These are phyloP conservation scores for Silene vulgaris DNA, from an alignment of 179 eudicot genomes.

Conservation along the genomic window DNA sequence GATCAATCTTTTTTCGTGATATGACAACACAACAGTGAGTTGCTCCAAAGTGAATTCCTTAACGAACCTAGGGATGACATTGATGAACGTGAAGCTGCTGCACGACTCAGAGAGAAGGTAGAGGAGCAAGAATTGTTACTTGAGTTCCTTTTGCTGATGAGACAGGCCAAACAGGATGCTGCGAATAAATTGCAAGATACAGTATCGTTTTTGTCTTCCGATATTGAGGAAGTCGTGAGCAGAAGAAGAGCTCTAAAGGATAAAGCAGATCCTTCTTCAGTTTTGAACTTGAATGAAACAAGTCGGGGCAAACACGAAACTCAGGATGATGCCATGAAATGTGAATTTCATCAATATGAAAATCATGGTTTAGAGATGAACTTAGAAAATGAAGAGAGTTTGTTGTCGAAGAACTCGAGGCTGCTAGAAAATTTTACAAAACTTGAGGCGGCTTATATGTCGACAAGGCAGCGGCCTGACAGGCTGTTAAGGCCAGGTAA, in stretches of 20 bases:
- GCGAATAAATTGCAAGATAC: conserved; percentile 57
- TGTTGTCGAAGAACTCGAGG: conserved; percentile 52
- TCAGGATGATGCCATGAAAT: conserved; percentile 31
- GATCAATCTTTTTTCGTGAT: conserved; percentile 1
- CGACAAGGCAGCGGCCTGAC: conserved; percentile 54
- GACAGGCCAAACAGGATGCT: conserved; percentile 70
- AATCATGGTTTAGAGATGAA: conserved; percentile 33
- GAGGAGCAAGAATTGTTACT: conserved; percentile 83
- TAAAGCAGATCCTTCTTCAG: conserved; percentile 39
- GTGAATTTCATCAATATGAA: conserved; percentile 32
- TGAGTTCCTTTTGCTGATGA: conserved; percentile 61
- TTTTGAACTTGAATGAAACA: conserved; percentile 34
- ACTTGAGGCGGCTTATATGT: conserved; percentile 78
- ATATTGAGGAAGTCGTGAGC: conserved; percentile 63
- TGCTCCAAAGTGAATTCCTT: conserved; percentile 82
- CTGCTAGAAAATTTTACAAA: conserved; percentile 78
- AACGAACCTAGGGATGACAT: conserved; percentile 64
- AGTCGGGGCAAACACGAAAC: conserved; percentile 44
- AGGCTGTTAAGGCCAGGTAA: conserved; percentile 45
- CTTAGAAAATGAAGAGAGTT: conserved; percentile 36
- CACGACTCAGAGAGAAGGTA: conserved; percentile 70
- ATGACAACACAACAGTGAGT: conserved; percentile 49
- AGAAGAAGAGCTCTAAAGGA: conserved; percentile 45
- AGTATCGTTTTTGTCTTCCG: conserved; percentile 73
- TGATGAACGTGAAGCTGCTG: conserved; percentile 78